phyloP scores from a whole-genome alignment of 202 grass and related monocot genomes.

The Dendrocalamus latiflorus region DNA sequence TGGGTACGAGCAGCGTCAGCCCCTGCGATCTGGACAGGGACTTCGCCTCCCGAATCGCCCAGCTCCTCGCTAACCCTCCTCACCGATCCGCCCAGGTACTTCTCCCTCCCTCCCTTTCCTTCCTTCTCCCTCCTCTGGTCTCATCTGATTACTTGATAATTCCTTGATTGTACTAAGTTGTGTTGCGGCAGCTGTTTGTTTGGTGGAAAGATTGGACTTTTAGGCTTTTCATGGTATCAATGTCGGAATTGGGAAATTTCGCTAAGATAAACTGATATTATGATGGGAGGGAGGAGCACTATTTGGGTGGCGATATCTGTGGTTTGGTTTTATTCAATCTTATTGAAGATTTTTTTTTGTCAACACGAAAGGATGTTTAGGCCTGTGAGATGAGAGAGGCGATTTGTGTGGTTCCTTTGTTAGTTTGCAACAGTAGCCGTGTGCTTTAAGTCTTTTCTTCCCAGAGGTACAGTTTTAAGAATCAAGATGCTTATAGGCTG shows the following conservation, averaged over 20 bases:
- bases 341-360: neutral
- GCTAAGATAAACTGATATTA: neutral
- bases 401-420: neutral
- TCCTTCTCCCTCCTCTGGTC: neutral
- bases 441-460: neutral
- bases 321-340: neutral
- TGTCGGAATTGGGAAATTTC: neutral
- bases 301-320: neutral
- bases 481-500: neutral
- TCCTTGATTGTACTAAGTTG: neutral
- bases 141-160: neutral
- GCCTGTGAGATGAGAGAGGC: neutral
- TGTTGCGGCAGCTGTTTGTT: neutral
- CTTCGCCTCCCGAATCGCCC: conserved; percentile 61
- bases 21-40: conserved; percentile 58
- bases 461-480: neutral
- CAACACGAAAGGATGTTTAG: neutral
- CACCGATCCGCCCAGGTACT: conserved; percentile 45
- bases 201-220: neutral
- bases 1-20: conserved; percentile 25
- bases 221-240: neutral
- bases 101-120: neutral
- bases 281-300: neutral
- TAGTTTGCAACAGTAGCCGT: neutral
- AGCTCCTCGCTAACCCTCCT: conserved; percentile 60